Percentiles rank a stretch among this genome's conserved stretches.
Evolutionary conservation across 495 filamentous ascomycete genomes (phyloP).

Genomic region (Lasiosphaeriaceae sp.): DNA sequence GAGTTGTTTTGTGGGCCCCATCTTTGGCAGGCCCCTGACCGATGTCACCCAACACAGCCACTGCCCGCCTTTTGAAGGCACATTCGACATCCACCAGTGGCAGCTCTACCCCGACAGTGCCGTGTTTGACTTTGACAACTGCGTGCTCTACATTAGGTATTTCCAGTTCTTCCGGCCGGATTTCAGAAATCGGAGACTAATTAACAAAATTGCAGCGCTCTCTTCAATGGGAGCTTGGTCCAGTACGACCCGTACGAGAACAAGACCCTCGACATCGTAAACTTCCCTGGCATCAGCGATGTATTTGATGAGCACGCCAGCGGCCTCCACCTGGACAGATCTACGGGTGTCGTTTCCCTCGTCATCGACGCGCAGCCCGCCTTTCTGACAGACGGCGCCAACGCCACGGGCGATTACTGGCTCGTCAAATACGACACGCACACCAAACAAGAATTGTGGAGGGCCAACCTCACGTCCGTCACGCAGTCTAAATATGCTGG

Average conservation of each 20-base stretch:
- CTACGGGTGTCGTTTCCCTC: slow-evolving; percentile 19
- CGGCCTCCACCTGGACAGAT: slow-evolving; percentile 17
- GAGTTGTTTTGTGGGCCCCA: no score
- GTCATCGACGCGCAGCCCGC: slow-evolving; percentile 23
- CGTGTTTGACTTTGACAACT: slow-evolving; percentile 22
- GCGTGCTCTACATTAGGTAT: slow-evolving; percentile 22
- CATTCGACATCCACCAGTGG: slow-evolving; percentile 23
- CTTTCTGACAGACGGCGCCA: slow-evolving; percentile 22
- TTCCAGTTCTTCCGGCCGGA: no score
- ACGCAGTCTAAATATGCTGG: slow-evolving; percentile 20
- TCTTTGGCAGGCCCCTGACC: no score
- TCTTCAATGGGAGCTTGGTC: slow-evolving; percentile 15
- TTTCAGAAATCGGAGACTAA: no score
- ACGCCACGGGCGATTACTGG: slow-evolving; percentile 26
- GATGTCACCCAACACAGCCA: no score
- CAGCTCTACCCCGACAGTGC: slow-evolving; percentile 31
- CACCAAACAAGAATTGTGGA: slow-evolving; percentile 15
- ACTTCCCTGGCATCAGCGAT: slow-evolving; percentile 24
- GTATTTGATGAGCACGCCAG: slow-evolving; percentile 1
- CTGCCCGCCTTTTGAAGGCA: slow-evolving; percentile 5
- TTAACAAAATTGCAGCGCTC: neutral
- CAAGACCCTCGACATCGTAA: slow-evolving; percentile 16
- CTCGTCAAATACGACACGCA: slow-evolving; percentile 18
- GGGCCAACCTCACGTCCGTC: slow-evolving; percentile 23
- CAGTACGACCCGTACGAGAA: slow-evolving; percentile 26